These are phyloP conservation scores for Phytophthora ohioensis DNA, from an alignment of 352 stramenopile genomes.

Conservation along the genomic window DNA sequence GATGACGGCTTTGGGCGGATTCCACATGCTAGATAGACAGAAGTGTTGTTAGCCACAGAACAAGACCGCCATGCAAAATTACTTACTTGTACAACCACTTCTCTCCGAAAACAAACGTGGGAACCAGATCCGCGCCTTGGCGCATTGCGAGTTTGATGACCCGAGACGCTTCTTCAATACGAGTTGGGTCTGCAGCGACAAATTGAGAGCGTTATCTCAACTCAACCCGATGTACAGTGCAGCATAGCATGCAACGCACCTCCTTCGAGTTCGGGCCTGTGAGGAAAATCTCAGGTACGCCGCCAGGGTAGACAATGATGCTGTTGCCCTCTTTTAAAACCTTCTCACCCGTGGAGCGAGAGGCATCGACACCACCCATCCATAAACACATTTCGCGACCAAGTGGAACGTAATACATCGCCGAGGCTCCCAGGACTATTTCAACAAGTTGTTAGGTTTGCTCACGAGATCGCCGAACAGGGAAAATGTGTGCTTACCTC, in stretches of 20 bases:
- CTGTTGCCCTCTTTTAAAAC: constrained; percentile 44
- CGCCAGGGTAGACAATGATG: constrained; percentile 52
- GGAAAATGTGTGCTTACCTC: not conserved
- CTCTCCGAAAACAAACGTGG: constrained; percentile 54
- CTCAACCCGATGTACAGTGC: not conserved
- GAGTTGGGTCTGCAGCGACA: constrained; percentile 31
- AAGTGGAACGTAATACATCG: constrained; percentile 67
- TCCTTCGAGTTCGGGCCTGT: constrained; percentile 46
- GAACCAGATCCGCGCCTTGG: constrained; percentile 47
- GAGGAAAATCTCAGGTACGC: constrained; percentile 52
- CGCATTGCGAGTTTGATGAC: constrained; percentile 50
- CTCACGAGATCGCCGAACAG: not conserved
- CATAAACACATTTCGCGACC: constrained; percentile 64
- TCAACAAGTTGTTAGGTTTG: not conserved
- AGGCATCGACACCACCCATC: constrained; percentile 52
- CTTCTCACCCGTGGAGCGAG: constrained; percentile 43
- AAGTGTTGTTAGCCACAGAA: not conserved
- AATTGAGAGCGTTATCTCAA: constrained; percentile 10
- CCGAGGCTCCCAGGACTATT: constrained; percentile 55
- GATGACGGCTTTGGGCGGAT: constrained; percentile 32
- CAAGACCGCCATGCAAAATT: not conserved
- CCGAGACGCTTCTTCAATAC: constrained; percentile 49
- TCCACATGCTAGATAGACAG: constrained; percentile 38
- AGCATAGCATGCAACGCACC: not conserved
- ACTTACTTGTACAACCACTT: constrained; percentile 58